A percentile compares a stretch with the other conserved stretches of the same genome.
These are phyloP conservation scores for Triticum dicoccoides DNA, from an alignment of 176 grass and related monocot species.

Conservation along the genomic window DNA sequence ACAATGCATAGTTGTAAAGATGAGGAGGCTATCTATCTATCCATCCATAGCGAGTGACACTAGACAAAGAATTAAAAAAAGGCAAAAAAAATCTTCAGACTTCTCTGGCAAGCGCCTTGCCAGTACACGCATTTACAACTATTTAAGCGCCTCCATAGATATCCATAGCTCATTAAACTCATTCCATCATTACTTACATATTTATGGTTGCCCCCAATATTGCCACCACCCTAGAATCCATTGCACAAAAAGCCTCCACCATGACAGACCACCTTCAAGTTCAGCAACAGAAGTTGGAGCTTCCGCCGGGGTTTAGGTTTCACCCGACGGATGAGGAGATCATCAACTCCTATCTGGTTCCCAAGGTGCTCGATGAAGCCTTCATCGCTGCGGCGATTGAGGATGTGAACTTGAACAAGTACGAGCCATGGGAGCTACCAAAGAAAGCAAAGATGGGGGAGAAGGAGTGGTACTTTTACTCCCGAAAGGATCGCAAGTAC, in stretches of 20 bases:
- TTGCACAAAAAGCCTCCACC: background rate
- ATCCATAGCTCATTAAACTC: background rate
- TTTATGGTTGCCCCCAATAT: background rate
- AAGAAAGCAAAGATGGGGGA: slow-evolving; percentile 48
- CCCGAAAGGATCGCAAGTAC: slow-evolving; percentile 52
- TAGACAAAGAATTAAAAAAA: too few relatives aligned
- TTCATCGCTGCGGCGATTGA: slow-evolving; percentile 42
- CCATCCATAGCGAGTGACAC: background rate
- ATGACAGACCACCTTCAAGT: slow-evolving; percentile 33
- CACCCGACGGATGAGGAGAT: slow-evolving; percentile 61
- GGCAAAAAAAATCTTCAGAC: background rate
- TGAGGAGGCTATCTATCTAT: background rate
- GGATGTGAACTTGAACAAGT: slow-evolving; percentile 60
- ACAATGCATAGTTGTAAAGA: background rate
- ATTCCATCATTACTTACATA: background rate
- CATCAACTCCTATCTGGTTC: slow-evolving; percentile 46
- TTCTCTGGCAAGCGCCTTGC: background rate
- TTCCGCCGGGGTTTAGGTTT: slow-evolving; percentile 66
- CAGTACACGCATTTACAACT: background rate
- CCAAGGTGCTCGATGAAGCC: slow-evolving; percentile 31
- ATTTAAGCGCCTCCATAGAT: background rate
- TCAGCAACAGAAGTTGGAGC: background rate
- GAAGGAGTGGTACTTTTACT: slow-evolving; percentile 65
- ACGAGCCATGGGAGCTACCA: slow-evolving; percentile 73
- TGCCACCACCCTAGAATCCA: background rate